These are phyloP conservation scores for Claviceps humidiphila DNA, from an alignment of 2,329 filamentous ascomycete genomes.

Conservation along the genomic window DNA sequence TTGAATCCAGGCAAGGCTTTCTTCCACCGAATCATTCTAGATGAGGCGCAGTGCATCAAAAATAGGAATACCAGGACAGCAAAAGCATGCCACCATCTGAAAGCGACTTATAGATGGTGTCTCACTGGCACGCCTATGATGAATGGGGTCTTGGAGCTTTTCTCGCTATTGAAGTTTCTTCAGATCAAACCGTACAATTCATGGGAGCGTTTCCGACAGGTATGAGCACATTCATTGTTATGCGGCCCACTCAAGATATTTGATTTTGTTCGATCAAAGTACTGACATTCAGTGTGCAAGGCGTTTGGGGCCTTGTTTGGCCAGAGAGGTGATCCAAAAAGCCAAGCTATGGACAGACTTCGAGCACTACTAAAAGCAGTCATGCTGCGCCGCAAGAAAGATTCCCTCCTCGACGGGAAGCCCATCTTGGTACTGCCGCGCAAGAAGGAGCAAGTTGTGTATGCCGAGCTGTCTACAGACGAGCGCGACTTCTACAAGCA, in stretches of 20 bases:
- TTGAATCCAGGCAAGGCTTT: constrained; percentile 45
- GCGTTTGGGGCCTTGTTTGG: constrained; percentile 29
- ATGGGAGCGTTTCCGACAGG: constrained; percentile 45
- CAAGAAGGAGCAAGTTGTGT: constrained; percentile 64
- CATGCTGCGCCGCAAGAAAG: constrained; percentile 72
- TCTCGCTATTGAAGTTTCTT: constrained; percentile 64
- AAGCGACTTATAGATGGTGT: constrained; percentile 63
- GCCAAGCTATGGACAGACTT: constrained; percentile 55
- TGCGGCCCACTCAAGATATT: not conserved
- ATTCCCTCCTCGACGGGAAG: constrained; percentile 64
- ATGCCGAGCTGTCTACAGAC: constrained; percentile 56
- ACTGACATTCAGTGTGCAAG: constrained; percentile 8
- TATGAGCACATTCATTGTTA: constrained; percentile 18
- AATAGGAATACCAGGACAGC: constrained; percentile 63
- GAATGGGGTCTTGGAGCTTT: constrained; percentile 70
- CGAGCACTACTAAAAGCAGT: constrained; percentile 67
- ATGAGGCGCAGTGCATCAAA: constrained; percentile 75
- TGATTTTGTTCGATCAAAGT: not conserved
- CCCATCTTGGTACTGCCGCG: constrained; percentile 66
- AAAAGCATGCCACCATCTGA: constrained; percentile 51
- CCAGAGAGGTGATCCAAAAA: constrained; percentile 33
- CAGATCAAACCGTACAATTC: constrained; percentile 61
- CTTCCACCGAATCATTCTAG: constrained; percentile 71
- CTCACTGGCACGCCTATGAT: constrained; percentile 79
- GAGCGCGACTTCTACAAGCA: constrained; percentile 69